A percentile compares a stretch with the other conserved stretches of the same genome.
phyloP scores from a whole-genome alignment of 164 flowering plant species.

The Umbellularia californica region DNA sequence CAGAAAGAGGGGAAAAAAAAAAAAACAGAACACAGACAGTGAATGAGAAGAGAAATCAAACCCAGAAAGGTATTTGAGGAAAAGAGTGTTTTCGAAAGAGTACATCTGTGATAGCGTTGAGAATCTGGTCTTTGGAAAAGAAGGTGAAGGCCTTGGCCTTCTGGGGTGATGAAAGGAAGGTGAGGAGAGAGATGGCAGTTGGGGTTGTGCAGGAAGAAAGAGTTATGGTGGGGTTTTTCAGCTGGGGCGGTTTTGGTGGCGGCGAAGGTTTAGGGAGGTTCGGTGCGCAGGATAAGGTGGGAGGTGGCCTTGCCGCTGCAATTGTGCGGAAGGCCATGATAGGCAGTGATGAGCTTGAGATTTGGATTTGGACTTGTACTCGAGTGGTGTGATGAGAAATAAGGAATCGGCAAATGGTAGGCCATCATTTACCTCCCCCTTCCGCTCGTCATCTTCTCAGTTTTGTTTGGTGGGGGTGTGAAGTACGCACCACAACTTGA shows the following conservation, averaged over 20 bases:
- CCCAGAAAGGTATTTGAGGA: no score
- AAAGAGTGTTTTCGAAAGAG: neutral
- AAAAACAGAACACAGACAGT: neutral
- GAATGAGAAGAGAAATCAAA: no score
- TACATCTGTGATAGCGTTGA: conserved; percentile 67
- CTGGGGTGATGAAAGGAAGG: conserved; percentile 44
- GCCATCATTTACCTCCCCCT: no score
- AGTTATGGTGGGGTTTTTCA: neutral
- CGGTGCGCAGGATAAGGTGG: conserved; percentile 15
- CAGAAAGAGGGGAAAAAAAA: neutral
- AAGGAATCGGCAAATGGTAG: no score
- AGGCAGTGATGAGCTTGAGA: neutral
- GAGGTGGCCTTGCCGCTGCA: conserved; percentile 40
- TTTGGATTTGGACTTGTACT: no score
- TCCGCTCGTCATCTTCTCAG: no score
- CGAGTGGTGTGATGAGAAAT: no score
- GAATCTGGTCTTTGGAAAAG: conserved; percentile 70
- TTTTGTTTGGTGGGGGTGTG: no score
- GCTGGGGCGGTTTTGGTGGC: neutral
- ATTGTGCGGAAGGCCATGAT: conserved; percentile 52
- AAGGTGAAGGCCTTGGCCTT: conserved; percentile 55
- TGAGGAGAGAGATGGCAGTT: conserved; percentile 21
- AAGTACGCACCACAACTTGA: no score
- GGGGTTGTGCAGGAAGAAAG: neutral
- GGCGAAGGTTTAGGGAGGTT: neutral